These are phyloP conservation scores for Xylaria sp. DNA, from an alignment of 2,329 filamentous ascomycete species.

Conservation along the genomic window DNA sequence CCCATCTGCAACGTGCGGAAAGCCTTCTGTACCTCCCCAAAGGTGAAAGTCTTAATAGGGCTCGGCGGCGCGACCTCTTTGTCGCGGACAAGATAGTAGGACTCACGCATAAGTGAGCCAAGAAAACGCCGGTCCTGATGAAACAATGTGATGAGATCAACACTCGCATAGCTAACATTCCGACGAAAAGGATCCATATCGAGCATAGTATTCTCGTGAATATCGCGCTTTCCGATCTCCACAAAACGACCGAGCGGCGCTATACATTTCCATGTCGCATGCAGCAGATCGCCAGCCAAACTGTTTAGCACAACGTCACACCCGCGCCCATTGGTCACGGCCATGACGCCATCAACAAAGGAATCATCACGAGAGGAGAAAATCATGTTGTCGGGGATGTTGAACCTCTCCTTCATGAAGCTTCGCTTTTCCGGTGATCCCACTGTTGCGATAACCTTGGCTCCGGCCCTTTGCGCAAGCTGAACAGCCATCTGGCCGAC, in stretches of 20 bases:
- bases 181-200: neutral
- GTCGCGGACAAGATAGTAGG: neutral
- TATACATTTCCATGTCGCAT: neutral
- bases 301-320: neutral
- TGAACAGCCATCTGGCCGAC: slow-evolving; percentile 49
- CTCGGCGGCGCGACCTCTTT: neutral
- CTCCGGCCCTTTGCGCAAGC: slow-evolving; percentile 46
- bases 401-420: neutral
- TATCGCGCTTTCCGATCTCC: neutral
- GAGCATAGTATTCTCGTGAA: neutral
- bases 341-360: neutral
- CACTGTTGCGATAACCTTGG: slow-evolving; percentile 31
- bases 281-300: neutral
- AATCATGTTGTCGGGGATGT: neutral
- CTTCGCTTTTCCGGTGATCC: neutral
- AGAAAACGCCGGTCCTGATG: neutral
- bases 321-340: neutral
- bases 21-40: no score
- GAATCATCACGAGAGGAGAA: neutral
- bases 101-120: neutral
- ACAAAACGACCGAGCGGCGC: neutral
- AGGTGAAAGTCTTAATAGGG: no score
- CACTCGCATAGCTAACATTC: neutral
- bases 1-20: no score
- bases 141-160: neutral